A percentile compares a stretch with the other conserved stretches of the same genome.
Evolutionary conservation across 2,329 filamentous ascomycete genomes (phyloP).

Genomic region (Chaetomiaceae sp.): DNA sequence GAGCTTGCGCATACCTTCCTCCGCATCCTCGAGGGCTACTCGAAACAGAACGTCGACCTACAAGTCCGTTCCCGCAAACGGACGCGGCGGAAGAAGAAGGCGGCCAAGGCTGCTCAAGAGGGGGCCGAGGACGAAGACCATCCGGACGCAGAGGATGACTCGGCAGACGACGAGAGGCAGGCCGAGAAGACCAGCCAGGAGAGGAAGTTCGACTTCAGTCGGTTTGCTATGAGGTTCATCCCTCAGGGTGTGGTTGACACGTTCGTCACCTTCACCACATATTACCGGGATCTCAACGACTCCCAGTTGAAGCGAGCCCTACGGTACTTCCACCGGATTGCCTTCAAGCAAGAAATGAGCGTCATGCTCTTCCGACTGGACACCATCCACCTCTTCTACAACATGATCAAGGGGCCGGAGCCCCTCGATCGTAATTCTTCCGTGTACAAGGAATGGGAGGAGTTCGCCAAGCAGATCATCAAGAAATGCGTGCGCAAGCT

Average conservation of each 20-base stretch:
- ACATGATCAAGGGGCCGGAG: constrained; percentile 85
- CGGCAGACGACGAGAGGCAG: constrained; percentile 65
- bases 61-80: constrained; percentile 81
- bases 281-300: constrained; percentile 73
- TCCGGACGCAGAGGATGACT: constrained; percentile 62
- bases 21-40: constrained; percentile 86
- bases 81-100: constrained; percentile 68
- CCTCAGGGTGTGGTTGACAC: constrained; percentile 84
- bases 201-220: constrained; percentile 88
- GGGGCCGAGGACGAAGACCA: constrained; percentile 43
- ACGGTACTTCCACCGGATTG: constrained; percentile 88
- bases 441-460: constrained; percentile 86
- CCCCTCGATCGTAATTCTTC: constrained; percentile 62
- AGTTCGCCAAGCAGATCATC: constrained; percentile 79
- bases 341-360: constrained; percentile 90
- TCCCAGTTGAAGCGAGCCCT: constrained; percentile 86
- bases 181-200: constrained; percentile 71
- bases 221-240: constrained; percentile 75
- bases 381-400: constrained; percentile 81
- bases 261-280: constrained; percentile 74
- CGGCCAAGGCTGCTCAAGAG: constrained; percentile 40
- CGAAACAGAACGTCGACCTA: constrained; percentile 90
- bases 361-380: constrained; percentile 88
- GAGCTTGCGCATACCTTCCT: constrained; percentile 90
- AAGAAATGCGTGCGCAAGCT: constrained; percentile 79